Conservation (phyloP, 257 asterid species). For the Nicotiana noctiflora region DNA sequence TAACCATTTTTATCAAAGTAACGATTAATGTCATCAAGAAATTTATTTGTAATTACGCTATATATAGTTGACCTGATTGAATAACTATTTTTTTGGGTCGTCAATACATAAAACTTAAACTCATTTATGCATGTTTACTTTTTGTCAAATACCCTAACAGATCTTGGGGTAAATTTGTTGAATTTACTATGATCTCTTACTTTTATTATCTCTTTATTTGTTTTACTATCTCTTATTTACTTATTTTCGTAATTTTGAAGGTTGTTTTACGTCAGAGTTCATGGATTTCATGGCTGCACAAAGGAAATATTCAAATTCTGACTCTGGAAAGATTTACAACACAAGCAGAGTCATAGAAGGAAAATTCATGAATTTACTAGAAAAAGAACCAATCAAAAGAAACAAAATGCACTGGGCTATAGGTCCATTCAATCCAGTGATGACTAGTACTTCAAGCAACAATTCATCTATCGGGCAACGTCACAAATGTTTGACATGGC, state of each 20-base stretch:
- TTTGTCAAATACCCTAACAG: too few relatives aligned
- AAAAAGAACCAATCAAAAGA: conserved; percentile 22
- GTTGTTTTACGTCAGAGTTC: conserved; percentile 44
- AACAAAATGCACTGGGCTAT: conserved; percentile 51
- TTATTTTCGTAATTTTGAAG: neutral
- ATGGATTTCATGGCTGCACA: conserved; percentile 27
- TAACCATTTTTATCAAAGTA: too few relatives aligned
- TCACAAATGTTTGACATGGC: conserved; percentile 47
- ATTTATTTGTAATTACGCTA: too few relatives aligned
- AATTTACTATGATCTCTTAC: neutral
- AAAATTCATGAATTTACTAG: conserved; percentile 34
- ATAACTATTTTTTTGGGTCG: too few relatives aligned
- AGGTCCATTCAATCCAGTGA: conserved; percentile 65
- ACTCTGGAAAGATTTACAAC: conserved; percentile 57
- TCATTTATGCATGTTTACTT: too few relatives aligned
- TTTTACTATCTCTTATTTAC: neutral
- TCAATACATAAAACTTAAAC: too few relatives aligned
- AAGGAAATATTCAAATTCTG: conserved; percentile 20
- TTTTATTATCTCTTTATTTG: neutral
- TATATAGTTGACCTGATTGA: too few relatives aligned
- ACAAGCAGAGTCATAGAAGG: conserved; percentile 45
- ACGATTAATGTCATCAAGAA: too few relatives aligned
- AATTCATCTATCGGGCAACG: neutral
- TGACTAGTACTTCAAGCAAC: neutral
- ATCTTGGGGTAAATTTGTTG: too few relatives aligned